Evolutionary conservation across 2,329 filamentous ascomycete species (phyloP), one percentile per base, ranked within the genome.

Genomic region (Pseudogymnoascus sp.): DNA sequence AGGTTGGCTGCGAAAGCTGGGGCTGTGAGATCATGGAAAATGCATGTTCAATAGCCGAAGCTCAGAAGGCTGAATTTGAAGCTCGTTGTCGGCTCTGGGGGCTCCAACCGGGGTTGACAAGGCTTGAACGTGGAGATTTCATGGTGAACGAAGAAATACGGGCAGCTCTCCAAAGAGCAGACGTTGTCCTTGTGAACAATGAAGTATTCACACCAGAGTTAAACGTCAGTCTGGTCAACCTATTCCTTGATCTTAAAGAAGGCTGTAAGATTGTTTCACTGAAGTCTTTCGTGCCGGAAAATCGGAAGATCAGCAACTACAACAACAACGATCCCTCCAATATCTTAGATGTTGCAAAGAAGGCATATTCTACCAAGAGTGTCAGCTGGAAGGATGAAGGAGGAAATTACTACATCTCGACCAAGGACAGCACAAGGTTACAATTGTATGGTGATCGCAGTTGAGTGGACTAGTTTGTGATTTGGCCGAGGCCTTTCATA

Each of bases 181-280:
- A 99, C 73, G 93, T 97, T n/a, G 85, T 99, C 16, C 83, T 99
- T 25, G 93, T 97, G 70, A 99, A 99, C 79, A 99, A 99, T 77
- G 93, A 97, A 76, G 95, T 92, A 2, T 99, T 99, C 76, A 93
- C 88, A 5, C 88, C 93, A 12, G 83, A 88, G 69, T 84, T 97
- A 63, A 99, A 97, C 76, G 88, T 91, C 72, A 85, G 86, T 66
- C 80, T 99, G 53, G 85, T 93, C 68, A 86, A 91, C 69, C 91
- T 96, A 79, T 97, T 99, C 72, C 79, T 99, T 65, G 95, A 99
- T 72, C 80, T 97, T 66, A 97, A 97, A 76, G 83, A 90, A 62
- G 93, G 93, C 2, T 93, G 90, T 75, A 89, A 89, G 75, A 89
- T 99, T 63, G 88, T 97, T 43, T 96, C 91, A 61, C 82, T 99